Evolutionary conservation across 129 eudicot genomes (phyloP).

Genomic region (Erigeron canadensis): DNA sequence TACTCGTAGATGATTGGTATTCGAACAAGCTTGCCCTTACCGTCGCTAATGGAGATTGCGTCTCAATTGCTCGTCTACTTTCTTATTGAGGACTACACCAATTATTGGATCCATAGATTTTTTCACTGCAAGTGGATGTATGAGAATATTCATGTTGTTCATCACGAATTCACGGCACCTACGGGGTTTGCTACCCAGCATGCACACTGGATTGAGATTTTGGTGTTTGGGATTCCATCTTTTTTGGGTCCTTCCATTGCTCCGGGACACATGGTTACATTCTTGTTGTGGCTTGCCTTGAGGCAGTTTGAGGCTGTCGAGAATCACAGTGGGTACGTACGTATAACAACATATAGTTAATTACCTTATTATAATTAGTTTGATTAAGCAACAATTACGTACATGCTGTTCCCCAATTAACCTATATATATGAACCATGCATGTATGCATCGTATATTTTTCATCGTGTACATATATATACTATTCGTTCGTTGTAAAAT

Average conservation of each 20-base stretch:
- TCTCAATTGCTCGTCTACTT: conserved; percentile 23
- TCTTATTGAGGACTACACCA: conserved; percentile 65
- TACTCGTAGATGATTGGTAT: conserved; percentile 32
- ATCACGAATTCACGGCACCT: conserved; percentile 85
- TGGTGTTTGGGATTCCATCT: conserved; percentile 82
- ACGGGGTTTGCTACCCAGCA: conserved; percentile 66
- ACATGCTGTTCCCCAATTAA: too few species aligned
- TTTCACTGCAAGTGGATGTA: conserved; percentile 76
- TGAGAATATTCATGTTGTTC: conserved; percentile 74
- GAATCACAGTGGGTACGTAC: conserved; percentile 87
- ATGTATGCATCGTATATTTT: too few species aligned
- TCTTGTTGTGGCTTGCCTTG: conserved; percentile 73
- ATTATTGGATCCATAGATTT: conserved; percentile 77
- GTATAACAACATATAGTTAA: too few species aligned
- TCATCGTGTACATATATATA: too few species aligned
- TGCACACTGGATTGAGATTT: conserved; percentile 80
- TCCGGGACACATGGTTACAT: conserved; percentile 75
- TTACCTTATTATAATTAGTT: too few species aligned
- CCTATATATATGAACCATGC: too few species aligned
- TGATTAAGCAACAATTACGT: too few species aligned
- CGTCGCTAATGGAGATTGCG: conserved; percentile 11
- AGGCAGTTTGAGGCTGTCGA: conserved; percentile 82
- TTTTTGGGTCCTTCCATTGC: conserved; percentile 75
- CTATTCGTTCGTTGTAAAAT: too few species aligned
- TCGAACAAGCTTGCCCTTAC: conserved; percentile 26